A percentile compares a stretch with the other conserved stretches of the same genome.
These are phyloP conservation scores for Penicillium verrucosum DNA, from an alignment of 2,329 filamentous ascomycete species.

Conservation along the genomic window DNA sequence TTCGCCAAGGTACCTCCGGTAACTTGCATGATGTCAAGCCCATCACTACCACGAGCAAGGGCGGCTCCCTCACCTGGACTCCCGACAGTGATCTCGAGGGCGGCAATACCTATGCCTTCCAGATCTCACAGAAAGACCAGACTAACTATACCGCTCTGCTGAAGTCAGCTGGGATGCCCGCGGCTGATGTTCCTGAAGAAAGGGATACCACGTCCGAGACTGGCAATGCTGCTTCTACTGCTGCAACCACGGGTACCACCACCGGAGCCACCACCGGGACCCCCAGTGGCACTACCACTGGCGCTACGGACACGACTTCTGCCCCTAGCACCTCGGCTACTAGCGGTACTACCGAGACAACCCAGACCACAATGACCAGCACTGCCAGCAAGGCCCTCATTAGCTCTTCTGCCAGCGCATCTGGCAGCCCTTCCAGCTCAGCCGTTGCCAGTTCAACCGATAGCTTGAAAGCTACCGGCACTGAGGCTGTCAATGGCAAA, in stretches of 20 bases:
- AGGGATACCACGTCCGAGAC: slow-evolving; percentile 8
- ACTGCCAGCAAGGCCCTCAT: slow-evolving; percentile 58
- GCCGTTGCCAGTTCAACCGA: slow-evolving; percentile 15
- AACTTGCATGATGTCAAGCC: slow-evolving; percentile 51
- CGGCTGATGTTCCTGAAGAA: slow-evolving; percentile 1
- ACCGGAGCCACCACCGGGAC: neutral
- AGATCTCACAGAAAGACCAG: slow-evolving; percentile 52
- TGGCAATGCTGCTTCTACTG: neutral
- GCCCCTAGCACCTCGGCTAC: neutral
- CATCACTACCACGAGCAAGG: slow-evolving; percentile 47
- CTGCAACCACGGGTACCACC: neutral
- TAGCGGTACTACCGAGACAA: slow-evolving; percentile 3
- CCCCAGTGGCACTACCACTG: neutral
- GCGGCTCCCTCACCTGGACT: slow-evolving; percentile 52
- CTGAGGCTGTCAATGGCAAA: slow-evolving; percentile 12
- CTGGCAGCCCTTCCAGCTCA: slow-evolving; percentile 22
- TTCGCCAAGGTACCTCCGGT: slow-evolving; percentile 51
- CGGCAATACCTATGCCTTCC: slow-evolving; percentile 55
- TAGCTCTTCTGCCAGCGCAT: slow-evolving; percentile 20
- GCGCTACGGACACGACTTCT: slow-evolving; percentile 2
- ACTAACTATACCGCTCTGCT: slow-evolving; percentile 58
- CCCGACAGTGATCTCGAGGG: slow-evolving; percentile 44
- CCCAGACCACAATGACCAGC: slow-evolving; percentile 43
- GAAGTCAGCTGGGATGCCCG: slow-evolving; percentile 37
- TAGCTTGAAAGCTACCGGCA: slow-evolving; percentile 9